A percentile compares a stretch with the other conserved stretches of the same genome.
phyloP scores from a whole-genome alignment of 768 basidiomycete genomes.

The Chalciporus piperatus region DNA sequence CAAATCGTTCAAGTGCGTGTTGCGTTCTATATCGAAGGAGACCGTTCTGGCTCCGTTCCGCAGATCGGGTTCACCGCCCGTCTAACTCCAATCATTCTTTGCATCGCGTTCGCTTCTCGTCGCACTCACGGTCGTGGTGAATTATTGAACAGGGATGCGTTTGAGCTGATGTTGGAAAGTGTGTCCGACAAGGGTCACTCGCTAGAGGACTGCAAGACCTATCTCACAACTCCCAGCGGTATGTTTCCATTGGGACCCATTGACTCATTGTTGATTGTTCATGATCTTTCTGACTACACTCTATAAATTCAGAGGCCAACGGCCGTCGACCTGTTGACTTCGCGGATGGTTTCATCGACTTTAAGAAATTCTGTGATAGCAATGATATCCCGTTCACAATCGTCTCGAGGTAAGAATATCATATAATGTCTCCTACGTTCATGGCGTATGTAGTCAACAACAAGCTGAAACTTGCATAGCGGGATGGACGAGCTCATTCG shows the following conservation, averaged over 20 bases:
- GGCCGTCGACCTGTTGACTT: conserved; percentile 12
- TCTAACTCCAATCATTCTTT: conserved; percentile 6
- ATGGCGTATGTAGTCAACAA: background rate
- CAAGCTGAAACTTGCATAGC: conserved; percentile 36
- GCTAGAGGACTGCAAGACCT: conserved; percentile 82
- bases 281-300: background rate
- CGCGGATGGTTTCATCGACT: conserved; percentile 72
- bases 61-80: background rate
- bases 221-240: conserved; percentile 61
- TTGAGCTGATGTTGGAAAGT: conserved; percentile 82
- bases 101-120: background rate
- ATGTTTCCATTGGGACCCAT: conserved; percentile 18
- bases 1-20: conserved; percentile 51
- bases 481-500: conserved; percentile 95
- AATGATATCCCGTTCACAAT: conserved; percentile 86
- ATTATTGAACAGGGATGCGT: conserved; percentile 64
- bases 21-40: conserved; percentile 10
- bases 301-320: conserved; percentile 6
- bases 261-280: background rate
- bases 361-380: conserved; percentile 79
- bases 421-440: background rate
- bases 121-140: conserved; percentile 20
- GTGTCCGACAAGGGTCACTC: conserved; percentile 70
- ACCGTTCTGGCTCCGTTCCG: background rate
- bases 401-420: conserved; percentile 72